Evolutionary conservation across 108 stramenopile genomes (phyloP).

Genomic region (Pseudonitzschia multiseries): DNA sequence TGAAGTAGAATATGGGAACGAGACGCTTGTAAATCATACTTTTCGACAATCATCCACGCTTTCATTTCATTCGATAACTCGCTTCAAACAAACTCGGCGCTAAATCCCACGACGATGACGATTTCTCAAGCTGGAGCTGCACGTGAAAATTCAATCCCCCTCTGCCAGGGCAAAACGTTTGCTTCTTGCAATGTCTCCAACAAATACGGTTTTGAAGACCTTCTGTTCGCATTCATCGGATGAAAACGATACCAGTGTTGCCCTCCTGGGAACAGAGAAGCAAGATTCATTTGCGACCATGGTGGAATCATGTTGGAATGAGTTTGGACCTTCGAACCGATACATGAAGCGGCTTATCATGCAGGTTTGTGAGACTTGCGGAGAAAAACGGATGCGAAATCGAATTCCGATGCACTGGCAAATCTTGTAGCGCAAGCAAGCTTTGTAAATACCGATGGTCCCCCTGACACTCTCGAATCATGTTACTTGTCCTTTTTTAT

Average conservation of each 20-base stretch:
- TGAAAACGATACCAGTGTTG: neutral
- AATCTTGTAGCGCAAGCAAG: constrained; percentile 31
- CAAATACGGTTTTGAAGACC: constrained; percentile 12
- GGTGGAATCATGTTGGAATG: constrained; percentile 23
- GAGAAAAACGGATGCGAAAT: constrained; percentile 18
- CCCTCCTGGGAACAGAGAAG: neutral
- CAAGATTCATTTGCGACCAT: constrained; percentile 36
- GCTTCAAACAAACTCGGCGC: too few relatives aligned
- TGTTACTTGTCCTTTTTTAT: constrained; percentile 47
- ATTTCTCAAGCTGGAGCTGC: neutral
- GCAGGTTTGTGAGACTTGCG: constrained; percentile 34
- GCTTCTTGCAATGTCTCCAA: constrained; percentile 27
- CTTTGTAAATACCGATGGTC: constrained; percentile 3
- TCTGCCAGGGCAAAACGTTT: neutral
- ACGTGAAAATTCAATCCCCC: neutral
- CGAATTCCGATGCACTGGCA: constrained; percentile 40
- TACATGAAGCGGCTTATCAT: constrained; percentile 42
- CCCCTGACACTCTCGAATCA: constrained; percentile 38
- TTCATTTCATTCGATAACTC: too few relatives aligned
- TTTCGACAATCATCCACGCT: too few relatives aligned
- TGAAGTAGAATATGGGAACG: too few relatives aligned
- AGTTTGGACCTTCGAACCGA: constrained; percentile 41
- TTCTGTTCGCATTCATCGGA: neutral
- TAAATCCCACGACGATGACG: too few relatives aligned
- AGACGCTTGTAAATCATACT: too few relatives aligned